Evolutionary conservation across 768 basidiomycete species (phyloP), one percentile per base, ranked within the genome.

Genomic region (Auricularia auricula-judae): DNA sequence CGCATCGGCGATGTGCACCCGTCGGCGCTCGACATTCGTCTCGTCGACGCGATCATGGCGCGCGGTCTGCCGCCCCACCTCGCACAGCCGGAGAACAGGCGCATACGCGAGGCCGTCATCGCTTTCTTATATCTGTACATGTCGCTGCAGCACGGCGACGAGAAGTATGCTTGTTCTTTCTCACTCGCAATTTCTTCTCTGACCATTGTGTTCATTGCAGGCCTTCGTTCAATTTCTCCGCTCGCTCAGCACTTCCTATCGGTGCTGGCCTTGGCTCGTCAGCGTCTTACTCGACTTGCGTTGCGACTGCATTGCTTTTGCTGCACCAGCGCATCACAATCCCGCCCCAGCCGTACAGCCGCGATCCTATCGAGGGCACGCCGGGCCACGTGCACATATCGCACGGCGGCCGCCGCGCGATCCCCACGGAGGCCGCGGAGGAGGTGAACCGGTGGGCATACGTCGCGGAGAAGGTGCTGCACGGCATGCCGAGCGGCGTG

Each of bases 231-330:
- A 86, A 88, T 68, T 88, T 96, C 73, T 81, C 86, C 29, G 84
- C 87, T 44, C 91, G 96, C 58, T 87, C 93, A 39, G 91, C 92
- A 29, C 82, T 98, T 4, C 97, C 97, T 35, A 87, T 98, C 65
- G 89, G 92, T 7, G 97, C 97, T 16, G 97, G 97, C 58, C 86
- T 98, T 61, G 97, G 97, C 29, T 98, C 96, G 12, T 97, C 94
- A 23, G 97, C 97, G 5, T 93, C 97, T 29, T 98, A 88, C 78
- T 98, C 95, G 3, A 85, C 87, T 21, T 97, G 95, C 72, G 78
- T 88, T 56, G 86, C 93, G 10, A 86, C 91, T 1, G 79, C 91
- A 4, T 79, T 96, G 54, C 83, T 98, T 43, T 80, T 95, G 60
- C 80, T 89, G 14, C 85, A 91, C 72, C 78, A 80, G 59, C 87